Base-by-base conservation (phyloP, 352 stramenopile species). In the Phytophthora rubi region DNA sequence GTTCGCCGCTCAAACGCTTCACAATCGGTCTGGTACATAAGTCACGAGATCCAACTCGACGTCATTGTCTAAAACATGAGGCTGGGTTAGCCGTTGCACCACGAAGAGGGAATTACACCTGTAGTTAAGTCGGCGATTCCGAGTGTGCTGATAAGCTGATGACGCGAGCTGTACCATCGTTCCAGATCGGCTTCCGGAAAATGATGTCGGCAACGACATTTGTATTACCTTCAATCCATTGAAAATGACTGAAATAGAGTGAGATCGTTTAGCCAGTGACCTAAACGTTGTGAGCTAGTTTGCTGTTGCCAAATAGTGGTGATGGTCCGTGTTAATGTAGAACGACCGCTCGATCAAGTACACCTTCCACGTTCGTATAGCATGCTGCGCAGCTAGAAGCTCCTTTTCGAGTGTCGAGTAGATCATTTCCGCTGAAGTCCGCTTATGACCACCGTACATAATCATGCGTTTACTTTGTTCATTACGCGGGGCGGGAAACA, bases 211-310 rank as follows among this genome's bases (percentile, higher is more conserved):
- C n/a, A 2, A 57, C 32, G 16, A 65, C 15, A 12, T 65, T 65
- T 9, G 33, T 39, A 39, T 12, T 39, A 12, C 47, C 58, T 26
- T 35, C 10, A 39, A 57, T 51, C 47, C 45, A 65, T 18, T 39
- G 4, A 6, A 64, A 48, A 49, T 8, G 45, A 45, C 33, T 65
- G 58, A 23, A 64, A 64, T 4, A 56, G 18, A 21, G 57, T 30
- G 2, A 64, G 30, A n/a, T 64, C 57, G 18, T 56, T 64, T 3
- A 64, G n/a, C 57, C 55, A 62, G 13, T 26, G 55, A 7, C 39
- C 18, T 13, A 62, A 42, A 1, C 37, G 21, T 18, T 53, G 37
- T 13, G 21, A 62, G 15, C 55, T 53, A 7, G 55, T 53, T 23
- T 62, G 39, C 23, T 53, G 55, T 4, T 62, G 39, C 16, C 53